These are phyloP conservation scores for Ustilago nuda DNA, from an alignment of 1,284 basidiomycete species.

Conservation along the genomic window DNA sequence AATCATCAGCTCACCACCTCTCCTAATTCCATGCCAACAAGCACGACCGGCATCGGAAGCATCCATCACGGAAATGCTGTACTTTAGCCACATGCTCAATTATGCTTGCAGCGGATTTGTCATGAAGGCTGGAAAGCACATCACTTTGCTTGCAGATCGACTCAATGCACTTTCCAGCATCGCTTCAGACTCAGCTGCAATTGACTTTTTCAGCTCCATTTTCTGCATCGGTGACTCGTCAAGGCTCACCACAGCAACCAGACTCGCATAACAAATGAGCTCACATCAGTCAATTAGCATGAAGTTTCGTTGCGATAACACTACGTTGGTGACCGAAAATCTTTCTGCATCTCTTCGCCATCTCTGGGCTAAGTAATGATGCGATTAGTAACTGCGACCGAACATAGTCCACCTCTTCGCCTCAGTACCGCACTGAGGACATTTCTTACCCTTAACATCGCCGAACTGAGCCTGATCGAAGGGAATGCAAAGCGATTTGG, in stretches of 20 bases:
- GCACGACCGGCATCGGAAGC: not conserved
- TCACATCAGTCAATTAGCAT: not conserved
- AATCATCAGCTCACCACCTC: not conserved
- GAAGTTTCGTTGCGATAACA: not conserved
- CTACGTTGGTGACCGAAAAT: not conserved
- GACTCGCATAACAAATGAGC: not conserved
- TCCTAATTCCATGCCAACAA: not conserved
- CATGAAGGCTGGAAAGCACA: too few relatives aligned
- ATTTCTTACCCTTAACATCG: constrained; percentile 59
- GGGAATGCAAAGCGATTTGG: constrained; percentile 96
- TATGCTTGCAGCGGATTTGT: not conserved
- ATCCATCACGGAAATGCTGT: not conserved
- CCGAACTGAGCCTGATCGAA: constrained; percentile 81
- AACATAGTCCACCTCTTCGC: constrained; percentile 70
- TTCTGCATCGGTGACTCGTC: not conserved
- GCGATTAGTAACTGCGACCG: constrained; percentile 62
- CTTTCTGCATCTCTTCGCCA: not conserved
- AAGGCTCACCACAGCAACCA: not conserved
- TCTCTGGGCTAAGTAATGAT: not conserved
- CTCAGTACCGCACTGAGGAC: constrained; percentile 64
- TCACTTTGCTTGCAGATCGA: too few relatives aligned
- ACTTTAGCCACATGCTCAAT: not conserved
- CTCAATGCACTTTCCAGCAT: too few relatives aligned
- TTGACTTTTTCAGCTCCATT: too few relatives aligned
- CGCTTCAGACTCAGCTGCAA: too few relatives aligned